These are phyloP conservation scores for Claviceps sp. DNA, from an alignment of 2,329 filamentous ascomycete species.

Conservation along the genomic window DNA sequence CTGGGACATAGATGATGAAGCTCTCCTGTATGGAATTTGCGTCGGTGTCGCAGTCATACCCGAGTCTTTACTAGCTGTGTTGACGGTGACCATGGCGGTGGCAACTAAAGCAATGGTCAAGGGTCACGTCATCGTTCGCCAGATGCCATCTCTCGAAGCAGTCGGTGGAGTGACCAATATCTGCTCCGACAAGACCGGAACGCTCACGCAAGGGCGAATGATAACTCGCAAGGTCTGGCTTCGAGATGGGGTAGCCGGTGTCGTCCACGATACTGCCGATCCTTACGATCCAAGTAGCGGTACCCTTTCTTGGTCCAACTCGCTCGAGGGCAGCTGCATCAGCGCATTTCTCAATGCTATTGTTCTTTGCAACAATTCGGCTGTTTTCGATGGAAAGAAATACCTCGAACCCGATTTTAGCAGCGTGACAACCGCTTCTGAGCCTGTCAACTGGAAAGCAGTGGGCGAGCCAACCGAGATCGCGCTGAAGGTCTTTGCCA, in stretches of 20 bases:
- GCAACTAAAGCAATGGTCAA: slow-evolving; percentile 52
- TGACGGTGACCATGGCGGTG: slow-evolving; percentile 59
- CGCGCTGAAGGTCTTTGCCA: slow-evolving; percentile 59
- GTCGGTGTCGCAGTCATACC: slow-evolving; percentile 52
- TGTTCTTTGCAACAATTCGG: slow-evolving; percentile 48
- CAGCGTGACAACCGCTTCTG: slow-evolving; percentile 31
- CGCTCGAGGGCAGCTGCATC: slow-evolving; percentile 26
- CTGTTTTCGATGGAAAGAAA: slow-evolving; percentile 34
- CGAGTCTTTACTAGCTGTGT: slow-evolving; percentile 53
- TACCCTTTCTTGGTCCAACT: slow-evolving; percentile 30
- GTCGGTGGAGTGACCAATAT: slow-evolving; percentile 58
- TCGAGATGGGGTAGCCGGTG: slow-evolving; percentile 36
- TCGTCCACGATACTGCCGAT: slow-evolving; percentile 40
- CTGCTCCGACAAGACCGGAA: slow-evolving; percentile 60
- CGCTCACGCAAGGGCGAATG: slow-evolving; percentile 54
- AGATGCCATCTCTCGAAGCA: slow-evolving; percentile 51
- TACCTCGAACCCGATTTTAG: slow-evolving; percentile 32
- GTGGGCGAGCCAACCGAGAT: slow-evolving; percentile 61
- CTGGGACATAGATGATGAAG: slow-evolving; percentile 40
- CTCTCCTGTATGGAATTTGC: slow-evolving; percentile 47
- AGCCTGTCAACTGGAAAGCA: slow-evolving; percentile 38
- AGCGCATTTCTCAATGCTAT: slow-evolving; percentile 39
- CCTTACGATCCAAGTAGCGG: slow-evolving; percentile 50
- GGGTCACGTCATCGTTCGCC: slow-evolving; percentile 51
- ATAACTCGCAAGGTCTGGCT: slow-evolving; percentile 51